Evolutionary conservation across 441 rosid species (phyloP).

Genomic region (Omphalea diandra): DNA sequence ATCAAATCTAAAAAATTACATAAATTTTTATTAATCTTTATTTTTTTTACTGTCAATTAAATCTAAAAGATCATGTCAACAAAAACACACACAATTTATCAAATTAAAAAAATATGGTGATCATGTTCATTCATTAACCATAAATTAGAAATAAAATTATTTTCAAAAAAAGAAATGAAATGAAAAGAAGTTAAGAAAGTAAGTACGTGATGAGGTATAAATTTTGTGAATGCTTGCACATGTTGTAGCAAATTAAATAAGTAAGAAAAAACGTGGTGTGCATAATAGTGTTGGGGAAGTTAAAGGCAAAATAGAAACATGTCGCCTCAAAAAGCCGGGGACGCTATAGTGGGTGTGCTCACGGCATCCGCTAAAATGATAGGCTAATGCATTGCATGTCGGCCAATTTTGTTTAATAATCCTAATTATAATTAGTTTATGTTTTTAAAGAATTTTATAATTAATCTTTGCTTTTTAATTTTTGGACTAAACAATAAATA

Average conservation of each 20-base stretch:
- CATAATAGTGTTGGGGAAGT: conserved; percentile 25
- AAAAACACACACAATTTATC: no score
- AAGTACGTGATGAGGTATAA: neutral
- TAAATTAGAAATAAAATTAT: no score
- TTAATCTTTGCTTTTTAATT: no score
- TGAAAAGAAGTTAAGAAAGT: neutral
- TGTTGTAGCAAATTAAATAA: neutral
- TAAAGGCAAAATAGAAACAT: conserved; percentile 17
- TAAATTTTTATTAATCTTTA: no score
- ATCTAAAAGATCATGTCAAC: no score
- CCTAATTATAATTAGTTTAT: neutral
- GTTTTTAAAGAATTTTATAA: neutral
- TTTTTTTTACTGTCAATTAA: no score
- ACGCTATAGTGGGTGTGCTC: conserved; percentile 16
- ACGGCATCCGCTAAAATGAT: conserved; percentile 29
- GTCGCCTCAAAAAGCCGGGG: conserved; percentile 30
- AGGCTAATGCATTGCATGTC: conserved; percentile 30
- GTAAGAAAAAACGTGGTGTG: neutral
- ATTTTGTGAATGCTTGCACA: neutral
- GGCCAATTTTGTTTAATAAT: conserved; percentile 7
- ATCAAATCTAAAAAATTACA: no score
- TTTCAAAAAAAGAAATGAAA: no score
- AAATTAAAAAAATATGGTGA: no score
- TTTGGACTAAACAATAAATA: neutral
- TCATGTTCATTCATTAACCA: no score